Base-by-base conservation (phyloP, 2,329 filamentous ascomycete species). In the Penicillium sp. region DNA sequence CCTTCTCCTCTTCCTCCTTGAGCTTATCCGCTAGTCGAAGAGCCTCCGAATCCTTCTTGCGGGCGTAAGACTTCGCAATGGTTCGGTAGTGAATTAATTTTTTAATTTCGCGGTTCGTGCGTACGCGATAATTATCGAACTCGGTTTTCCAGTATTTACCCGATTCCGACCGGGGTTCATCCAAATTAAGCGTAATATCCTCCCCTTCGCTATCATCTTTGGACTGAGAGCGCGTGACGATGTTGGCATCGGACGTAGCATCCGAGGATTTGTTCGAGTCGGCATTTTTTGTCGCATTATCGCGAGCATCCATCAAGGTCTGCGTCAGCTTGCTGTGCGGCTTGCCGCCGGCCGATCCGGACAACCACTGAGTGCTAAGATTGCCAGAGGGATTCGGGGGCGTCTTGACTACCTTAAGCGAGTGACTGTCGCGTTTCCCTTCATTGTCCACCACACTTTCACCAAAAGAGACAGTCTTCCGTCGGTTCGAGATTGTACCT, bases 61-160 rank as follows among this genome's bases (percentile, higher is more conserved):
- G 79, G 16, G 85, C 85, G 66, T 82, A 86, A 41, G 80, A 81
- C 68, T 85, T 86, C 19, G 83, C 82, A 26, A 82, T 74, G 48
- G 82, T 80, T 57, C 84, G 82, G 64, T 87, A 86, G 29, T 81
- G 76, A 50, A 87, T 79, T 48, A 88, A 75, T 63, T 83, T 85
- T 67, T 81, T 84, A 66, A 86, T 82, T 65, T 88, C 84, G 39
- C 77, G 77, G 58, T 84, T 81, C 35, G 84, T 86, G 48, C 79
- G 82, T 22, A 78, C 76, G 16, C 84, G 77, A 64, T 87, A 87
- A 39, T 74, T 78, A 53, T 86, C 82, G 63, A 84, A 86, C 59
- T 86, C 81, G 11, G 79, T 76, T 68, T 86, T 86, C 84, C 84
- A 87, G 64, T 85, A 86, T 62, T 80, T 81, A 2, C 83, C 84